phyloP scores from a whole-genome alignment of 306 rosid species.

The Lablab purpureus region DNA sequence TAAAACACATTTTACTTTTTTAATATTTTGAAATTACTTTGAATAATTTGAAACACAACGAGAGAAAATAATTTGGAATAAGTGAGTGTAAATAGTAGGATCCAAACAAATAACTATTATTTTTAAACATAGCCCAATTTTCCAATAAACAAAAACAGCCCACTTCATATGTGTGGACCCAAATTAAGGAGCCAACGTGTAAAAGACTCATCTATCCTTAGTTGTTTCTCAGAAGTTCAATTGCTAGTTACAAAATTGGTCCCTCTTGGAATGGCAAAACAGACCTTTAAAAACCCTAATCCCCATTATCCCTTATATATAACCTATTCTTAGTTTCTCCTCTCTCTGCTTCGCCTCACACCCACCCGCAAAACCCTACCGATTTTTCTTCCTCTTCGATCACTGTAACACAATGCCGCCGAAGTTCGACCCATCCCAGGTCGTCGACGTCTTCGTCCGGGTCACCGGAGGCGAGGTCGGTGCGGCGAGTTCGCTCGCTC shows the following conservation, averaged over 20 bases:
- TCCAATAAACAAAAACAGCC: not conserved
- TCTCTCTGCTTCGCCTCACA: not conserved
- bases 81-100: too few species aligned
- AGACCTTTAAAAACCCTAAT: constrained; percentile 53
- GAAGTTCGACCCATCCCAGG: constrained; percentile 87
- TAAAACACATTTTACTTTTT: too few species aligned
- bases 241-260: not conserved
- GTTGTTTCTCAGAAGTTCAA: too few species aligned
- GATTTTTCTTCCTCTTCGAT: not conserved
- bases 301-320: constrained; percentile 14
- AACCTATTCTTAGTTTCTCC: not conserved
- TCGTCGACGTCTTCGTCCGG: constrained; percentile 84
- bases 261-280: not conserved
- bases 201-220: constrained; percentile 22
- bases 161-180: not conserved
- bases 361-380: constrained; percentile 47
- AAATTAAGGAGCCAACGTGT: not conserved
- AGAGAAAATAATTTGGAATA: too few species aligned
- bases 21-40: too few species aligned
- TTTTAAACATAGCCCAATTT: not conserved
- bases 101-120: not conserved
- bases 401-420: constrained; percentile 71
- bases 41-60: too few species aligned
- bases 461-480: constrained; percentile 97
- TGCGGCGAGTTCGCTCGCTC: constrained; percentile 92